Conservation (phyloP, 257 asterid species). For the Fraxinus anomala region DNA sequence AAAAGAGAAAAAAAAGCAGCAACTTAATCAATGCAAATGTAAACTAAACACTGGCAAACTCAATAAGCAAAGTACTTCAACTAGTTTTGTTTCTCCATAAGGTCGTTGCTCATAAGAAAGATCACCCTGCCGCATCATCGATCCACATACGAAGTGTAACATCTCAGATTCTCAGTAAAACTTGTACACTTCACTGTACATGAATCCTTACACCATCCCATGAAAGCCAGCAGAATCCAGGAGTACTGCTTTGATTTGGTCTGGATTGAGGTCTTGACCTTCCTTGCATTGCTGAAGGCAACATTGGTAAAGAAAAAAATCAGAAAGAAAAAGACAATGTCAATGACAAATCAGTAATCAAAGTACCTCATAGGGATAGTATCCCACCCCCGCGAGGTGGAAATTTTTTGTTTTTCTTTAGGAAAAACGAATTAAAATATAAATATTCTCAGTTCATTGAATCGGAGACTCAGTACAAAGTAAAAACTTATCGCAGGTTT, state of each 20-base stretch:
- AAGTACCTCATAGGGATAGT: neutral
- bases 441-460: neutral
- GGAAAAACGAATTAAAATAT: neutral
- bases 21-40: neutral
- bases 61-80: neutral
- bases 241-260: conserved; percentile 75
- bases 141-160: conserved; percentile 5
- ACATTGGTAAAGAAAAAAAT: neutral
- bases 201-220: conserved; percentile 49
- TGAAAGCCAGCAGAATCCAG: conserved; percentile 79
- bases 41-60: neutral
- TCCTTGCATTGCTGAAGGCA: conserved; percentile 72
- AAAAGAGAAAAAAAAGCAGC: neutral
- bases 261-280: conserved; percentile 72
- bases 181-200: neutral
- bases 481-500: neutral
- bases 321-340: neutral
- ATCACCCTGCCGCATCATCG: neutral
- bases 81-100: neutral
- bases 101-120: neutral
- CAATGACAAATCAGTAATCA: neutral
- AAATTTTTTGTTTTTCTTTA: neutral
- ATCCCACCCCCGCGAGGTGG: neutral
- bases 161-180: neutral
- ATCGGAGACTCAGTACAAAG: neutral